Conservation (phyloP, 768 basidiomycete species). For the Mycena vulgaris region DNA sequence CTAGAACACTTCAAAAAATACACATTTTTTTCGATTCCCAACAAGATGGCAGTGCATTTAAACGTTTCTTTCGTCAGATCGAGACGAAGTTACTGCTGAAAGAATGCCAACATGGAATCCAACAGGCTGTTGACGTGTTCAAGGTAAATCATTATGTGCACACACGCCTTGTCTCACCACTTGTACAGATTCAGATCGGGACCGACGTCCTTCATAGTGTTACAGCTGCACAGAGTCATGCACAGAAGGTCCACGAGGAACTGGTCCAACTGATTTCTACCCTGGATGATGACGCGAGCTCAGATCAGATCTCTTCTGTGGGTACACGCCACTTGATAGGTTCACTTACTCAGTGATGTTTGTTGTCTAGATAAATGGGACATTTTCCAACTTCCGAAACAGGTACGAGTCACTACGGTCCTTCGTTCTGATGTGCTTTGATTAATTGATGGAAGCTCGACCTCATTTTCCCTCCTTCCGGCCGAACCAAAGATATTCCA, state of each 20-base stretch:
- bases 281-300: background rate
- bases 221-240: background rate
- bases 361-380: background rate
- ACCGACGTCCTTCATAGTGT: background rate
- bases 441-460: background rate
- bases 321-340: background rate
- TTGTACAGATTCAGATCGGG: background rate
- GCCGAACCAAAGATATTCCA: constrained; percentile 22
- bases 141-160: constrained; percentile 5
- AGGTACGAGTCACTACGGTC: background rate
- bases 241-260: background rate
- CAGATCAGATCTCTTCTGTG: constrained; percentile 1
- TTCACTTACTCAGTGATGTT: background rate
- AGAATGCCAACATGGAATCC: background rate
- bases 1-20: constrained; percentile 18
- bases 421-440: background rate
- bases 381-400: background rate
- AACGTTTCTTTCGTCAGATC: constrained; percentile 4
- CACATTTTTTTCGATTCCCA: constrained; percentile 1
- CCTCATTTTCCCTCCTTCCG: constrained; percentile 18
- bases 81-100: constrained; percentile 4
- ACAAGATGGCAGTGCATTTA: constrained; percentile 4
- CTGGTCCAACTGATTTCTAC: background rate
- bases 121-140: background rate
- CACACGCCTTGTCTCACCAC: background rate